Conservation (phyloP, 176 grass and related monocot genomes). For the Oryza coarctata region DNA sequence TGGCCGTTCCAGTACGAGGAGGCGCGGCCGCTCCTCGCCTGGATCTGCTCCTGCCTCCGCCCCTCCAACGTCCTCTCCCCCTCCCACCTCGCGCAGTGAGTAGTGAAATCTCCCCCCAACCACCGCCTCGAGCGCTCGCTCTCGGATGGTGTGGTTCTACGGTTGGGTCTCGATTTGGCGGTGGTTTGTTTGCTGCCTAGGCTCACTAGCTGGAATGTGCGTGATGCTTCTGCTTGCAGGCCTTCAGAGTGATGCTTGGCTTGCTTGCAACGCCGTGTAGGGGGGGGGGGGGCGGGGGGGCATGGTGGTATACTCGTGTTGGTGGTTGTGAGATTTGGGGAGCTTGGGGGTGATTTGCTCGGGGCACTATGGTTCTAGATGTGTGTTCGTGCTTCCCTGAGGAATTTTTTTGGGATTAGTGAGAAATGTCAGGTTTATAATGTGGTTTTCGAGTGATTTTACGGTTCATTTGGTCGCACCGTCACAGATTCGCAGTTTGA, state of each 20-base stretch:
- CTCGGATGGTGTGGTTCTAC: not conserved
- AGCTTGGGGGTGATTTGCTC: not conserved
- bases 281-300: too few relatives aligned
- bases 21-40: slow-evolving; percentile 78
- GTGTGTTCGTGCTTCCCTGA: not conserved
- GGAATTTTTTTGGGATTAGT: not conserved
- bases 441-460: not conserved
- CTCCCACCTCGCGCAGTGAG: slow-evolving; percentile 78
- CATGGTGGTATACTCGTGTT: not conserved
- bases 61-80: slow-evolving; percentile 92
- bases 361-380: not conserved
- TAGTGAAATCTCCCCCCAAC: not conserved
- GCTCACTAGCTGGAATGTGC: not conserved
- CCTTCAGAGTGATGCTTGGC: not conserved
- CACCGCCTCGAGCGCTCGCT: not conserved
- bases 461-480: not conserved
- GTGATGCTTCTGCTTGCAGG: not conserved
- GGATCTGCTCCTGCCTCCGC: slow-evolving; percentile 99
- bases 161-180: not conserved
- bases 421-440: not conserved
- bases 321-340: not conserved
- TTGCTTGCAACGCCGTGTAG: not conserved
- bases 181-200: not conserved
- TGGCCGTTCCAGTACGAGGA: slow-evolving; percentile 99
- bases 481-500: not conserved